These are phyloP conservation scores for Aspergillus coremiiformis DNA, from an alignment of 495 filamentous ascomycete species.

Conservation along the genomic window DNA sequence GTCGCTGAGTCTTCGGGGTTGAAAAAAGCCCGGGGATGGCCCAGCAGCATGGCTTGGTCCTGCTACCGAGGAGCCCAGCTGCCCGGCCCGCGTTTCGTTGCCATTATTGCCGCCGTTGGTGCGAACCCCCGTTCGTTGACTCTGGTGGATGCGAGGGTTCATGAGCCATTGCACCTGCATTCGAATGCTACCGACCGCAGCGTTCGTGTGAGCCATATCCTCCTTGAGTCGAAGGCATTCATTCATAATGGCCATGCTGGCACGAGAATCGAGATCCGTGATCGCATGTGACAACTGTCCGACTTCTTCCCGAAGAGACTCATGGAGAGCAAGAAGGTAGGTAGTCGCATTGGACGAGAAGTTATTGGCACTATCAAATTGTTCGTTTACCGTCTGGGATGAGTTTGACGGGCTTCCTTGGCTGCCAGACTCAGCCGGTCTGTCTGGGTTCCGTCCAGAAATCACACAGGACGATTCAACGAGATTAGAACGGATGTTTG, in stretches of 20 bases:
- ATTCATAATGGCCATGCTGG: constrained; percentile 62
- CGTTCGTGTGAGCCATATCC: constrained; percentile 59
- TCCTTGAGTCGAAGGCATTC: constrained; percentile 60
- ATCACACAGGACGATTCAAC: constrained; percentile 28
- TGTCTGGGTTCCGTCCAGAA: constrained; percentile 3
- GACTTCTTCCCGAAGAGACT: constrained; percentile 60
- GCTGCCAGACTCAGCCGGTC: neutral
- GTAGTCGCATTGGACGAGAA: constrained; percentile 39
- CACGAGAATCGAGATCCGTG: constrained; percentile 55
- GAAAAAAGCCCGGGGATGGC: constrained; percentile 22
- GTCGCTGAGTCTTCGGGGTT: constrained; percentile 36
- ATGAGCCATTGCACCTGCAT: constrained; percentile 67
- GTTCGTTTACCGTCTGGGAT: constrained; percentile 4
- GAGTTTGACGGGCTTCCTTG: neutral
- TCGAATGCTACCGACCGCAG: constrained; percentile 53
- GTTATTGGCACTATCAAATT: constrained; percentile 16
- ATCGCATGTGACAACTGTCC: constrained; percentile 49
- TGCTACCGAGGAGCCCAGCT: constrained; percentile 16
- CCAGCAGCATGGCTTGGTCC: constrained; percentile 24
- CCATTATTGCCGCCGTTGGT: constrained; percentile 15
- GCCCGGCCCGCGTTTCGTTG: constrained; percentile 10
- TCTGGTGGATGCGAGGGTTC: constrained; percentile 49
- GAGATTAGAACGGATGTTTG: constrained; percentile 39
- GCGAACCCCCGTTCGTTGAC: constrained; percentile 22
- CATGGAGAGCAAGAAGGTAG: constrained; percentile 60